Evolutionary conservation across 1,284 basidiomycete genomes (phyloP), one percentile per base, ranked within the genome.

Genomic region (Rhodofomes roseus): DNA sequence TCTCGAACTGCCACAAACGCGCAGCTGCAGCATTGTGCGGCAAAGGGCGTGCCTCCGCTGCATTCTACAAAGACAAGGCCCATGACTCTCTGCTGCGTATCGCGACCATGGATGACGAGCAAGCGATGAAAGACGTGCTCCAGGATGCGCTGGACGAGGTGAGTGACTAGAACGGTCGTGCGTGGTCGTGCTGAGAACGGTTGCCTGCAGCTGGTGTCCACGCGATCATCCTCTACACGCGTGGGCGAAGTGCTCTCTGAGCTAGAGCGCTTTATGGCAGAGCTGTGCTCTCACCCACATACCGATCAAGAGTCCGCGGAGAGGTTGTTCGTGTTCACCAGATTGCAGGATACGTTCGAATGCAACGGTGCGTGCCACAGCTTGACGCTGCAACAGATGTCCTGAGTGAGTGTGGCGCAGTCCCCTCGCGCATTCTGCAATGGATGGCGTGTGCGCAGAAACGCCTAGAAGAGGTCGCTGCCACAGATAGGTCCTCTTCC

Each of bases 261-360:
- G 0, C 72, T 92, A 40, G 87, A 91, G 66, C 76, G 77, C 44
- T 76, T 83, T n/a, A 72, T 91, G 29, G 87, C 84, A 0, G 65
- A 76, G 57, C 80, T 82, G 36, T 85, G 83, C 63, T 76, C 81
- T 20, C 68, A 71, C 11, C 67, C 71, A 20, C 73, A 80, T 39
- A 63, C 75, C 36, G 74, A 66, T 34, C 63, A 60, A 7, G 53
- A 60, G 14, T 64, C 69, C 16, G 54, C 74, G 4, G 78, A 80
- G 34, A 75, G 77, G 12, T 73, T 85, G 61, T 75, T 78, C 54
- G 71, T 75, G 54, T 90, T 93, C 71, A 70, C 87, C 18, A 76
- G 80, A 1, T 73, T 90, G 31, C 91, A 93, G 69, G 84, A 90
- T 64, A 82, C 82, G 1, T 90, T 92, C 65, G 84, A 91, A 68